Evolutionary conservation across 1,284 basidiomycete species (phyloP).

Genomic region (Cutaneotrichosporon sp.): DNA sequence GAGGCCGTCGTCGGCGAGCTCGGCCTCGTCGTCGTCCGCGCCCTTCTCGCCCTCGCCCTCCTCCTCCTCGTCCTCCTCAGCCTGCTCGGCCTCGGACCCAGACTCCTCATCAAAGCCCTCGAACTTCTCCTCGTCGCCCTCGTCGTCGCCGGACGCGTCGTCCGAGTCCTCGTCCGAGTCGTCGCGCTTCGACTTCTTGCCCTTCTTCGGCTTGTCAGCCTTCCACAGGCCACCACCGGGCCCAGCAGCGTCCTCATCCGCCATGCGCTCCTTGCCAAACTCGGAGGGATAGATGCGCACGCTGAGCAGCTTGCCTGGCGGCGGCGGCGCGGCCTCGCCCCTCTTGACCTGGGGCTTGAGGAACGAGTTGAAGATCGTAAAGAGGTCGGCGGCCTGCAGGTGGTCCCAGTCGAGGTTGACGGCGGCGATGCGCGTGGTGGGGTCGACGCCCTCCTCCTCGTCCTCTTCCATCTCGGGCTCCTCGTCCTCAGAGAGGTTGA

Average conservation of each 20-base stretch:
- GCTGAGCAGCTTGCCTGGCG: constrained; percentile 65
- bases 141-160: constrained; percentile 19
- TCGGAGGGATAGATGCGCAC: constrained; percentile 89
- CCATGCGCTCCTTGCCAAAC: constrained; percentile 89
- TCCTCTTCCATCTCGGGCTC: constrained; percentile 44
- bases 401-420: constrained; percentile 99
- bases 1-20: constrained; percentile 24
- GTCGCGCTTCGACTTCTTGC: constrained; percentile 20
- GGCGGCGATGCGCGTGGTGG: constrained; percentile 76
- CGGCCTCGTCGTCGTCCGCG: constrained; percentile 9
- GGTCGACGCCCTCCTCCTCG: constrained; percentile 45
- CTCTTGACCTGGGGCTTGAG: constrained; percentile 54
- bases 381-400: constrained; percentile 85
- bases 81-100: too few species aligned
- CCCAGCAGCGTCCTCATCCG: constrained; percentile 82
- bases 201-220: not conserved
- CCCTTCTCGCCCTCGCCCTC: constrained; percentile 60
- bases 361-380: constrained; percentile 89
- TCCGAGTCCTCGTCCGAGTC: constrained; percentile 21
- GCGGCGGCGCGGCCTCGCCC: constrained; percentile 47
- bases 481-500: constrained; percentile 65
- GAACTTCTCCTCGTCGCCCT: too few species aligned
- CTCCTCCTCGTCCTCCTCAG: constrained; percentile 28
- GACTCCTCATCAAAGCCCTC: constrained; percentile 19
- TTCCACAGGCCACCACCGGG: constrained; percentile 82